Base-by-base conservation (phyloP, 192 early-diverging fungal genomes). In the Coemansia sp. region DNA sequence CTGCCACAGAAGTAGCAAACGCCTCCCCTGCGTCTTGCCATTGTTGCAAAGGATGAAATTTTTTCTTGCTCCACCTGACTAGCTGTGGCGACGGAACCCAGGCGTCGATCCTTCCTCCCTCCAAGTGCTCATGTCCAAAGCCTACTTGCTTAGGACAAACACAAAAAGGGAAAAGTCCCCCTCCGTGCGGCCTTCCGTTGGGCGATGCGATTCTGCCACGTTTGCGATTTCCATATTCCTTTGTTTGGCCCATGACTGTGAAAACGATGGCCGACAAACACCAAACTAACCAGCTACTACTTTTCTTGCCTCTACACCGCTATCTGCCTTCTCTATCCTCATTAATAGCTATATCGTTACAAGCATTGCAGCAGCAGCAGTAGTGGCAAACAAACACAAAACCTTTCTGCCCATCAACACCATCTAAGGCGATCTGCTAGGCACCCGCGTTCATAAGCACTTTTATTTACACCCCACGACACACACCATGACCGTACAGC, bases 401-500 rank as follows among this genome's bases (percentile, higher is more conserved):
- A 21, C 2, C 4, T 15, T 14, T 23, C 51, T 26, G 18, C n/a
- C 18, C 18, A 46, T 26, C 2, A 53, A 23, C 24, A 53, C 21
- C 24, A 26, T 7, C 51, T 41, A 12, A 38, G 36, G 11, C 49
- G 30, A 64, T 46, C 49, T 48, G 26, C 46, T 49, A 20, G 46
- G 14, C 16, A 38, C 48, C 46, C 36, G 61, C 41, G 43, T 46
- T 62, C 21, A 41, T 16, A 33, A 62, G 43, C 43, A 43, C 20
- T 21, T 44, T 44, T 45, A 46, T 21, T 30, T 49, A 41, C 39
- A 39, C 1, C 7, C 39, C 39, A 41, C 39, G 39, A 41, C 53
- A 26, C 38, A 24, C n/a, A n/a, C 35, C 59, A 83, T 83, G 80
- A 74, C 58, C 55, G 71, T 64, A 36, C 63, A 62, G 16, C 76